Percentiles rank a stretch among this genome's conserved stretches.
phyloP scores from a whole-genome alignment of 495 filamentous ascomycete genomes.

The Penicillium coprophilum region DNA sequence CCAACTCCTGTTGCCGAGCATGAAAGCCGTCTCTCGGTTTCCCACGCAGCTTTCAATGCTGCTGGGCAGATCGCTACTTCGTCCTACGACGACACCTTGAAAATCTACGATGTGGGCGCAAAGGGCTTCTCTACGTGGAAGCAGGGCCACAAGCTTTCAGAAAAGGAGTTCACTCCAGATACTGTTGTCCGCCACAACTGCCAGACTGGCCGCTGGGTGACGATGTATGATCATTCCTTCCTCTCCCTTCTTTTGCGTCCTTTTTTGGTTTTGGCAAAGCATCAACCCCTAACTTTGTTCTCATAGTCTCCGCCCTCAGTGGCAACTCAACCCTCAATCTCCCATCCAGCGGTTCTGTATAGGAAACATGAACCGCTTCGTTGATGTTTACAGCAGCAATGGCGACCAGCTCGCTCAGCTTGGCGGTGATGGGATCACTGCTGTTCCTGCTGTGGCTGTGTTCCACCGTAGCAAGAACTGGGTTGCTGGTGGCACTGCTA shows the following conservation, averaged over 20 bases:
- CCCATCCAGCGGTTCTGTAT: constrained; percentile 84
- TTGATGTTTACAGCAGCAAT: constrained; percentile 77
- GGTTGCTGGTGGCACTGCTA: constrained; percentile 89
- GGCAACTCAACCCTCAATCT: constrained; percentile 77
- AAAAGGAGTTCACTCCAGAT: constrained; percentile 65
- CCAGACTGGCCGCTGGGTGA: constrained; percentile 85
- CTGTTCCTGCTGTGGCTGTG: constrained; percentile 87
- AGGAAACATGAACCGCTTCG: constrained; percentile 97
- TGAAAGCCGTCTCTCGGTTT: constrained; percentile 77
- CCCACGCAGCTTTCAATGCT: constrained; percentile 82
- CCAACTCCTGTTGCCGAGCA: constrained; percentile 80
- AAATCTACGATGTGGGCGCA: constrained; percentile 76
- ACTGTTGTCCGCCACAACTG: constrained; percentile 83
- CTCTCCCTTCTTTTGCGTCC: neutral
- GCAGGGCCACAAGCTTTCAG: constrained; percentile 55
- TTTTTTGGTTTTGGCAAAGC: neutral
- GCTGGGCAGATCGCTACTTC: constrained; percentile 84
- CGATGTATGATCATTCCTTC: constrained; percentile 52
- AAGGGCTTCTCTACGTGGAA: constrained; percentile 60
- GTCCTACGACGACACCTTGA: constrained; percentile 92
- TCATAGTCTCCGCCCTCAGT: constrained; percentile 83
- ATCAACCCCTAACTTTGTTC: constrained; percentile 17
- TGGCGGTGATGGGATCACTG: constrained; percentile 83
- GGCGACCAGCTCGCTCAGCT: constrained; percentile 92
- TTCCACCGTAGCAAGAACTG: constrained; percentile 88